phyloP scores from a whole-genome alignment of 768 basidiomycete species.

The Calocera viscosa region DNA sequence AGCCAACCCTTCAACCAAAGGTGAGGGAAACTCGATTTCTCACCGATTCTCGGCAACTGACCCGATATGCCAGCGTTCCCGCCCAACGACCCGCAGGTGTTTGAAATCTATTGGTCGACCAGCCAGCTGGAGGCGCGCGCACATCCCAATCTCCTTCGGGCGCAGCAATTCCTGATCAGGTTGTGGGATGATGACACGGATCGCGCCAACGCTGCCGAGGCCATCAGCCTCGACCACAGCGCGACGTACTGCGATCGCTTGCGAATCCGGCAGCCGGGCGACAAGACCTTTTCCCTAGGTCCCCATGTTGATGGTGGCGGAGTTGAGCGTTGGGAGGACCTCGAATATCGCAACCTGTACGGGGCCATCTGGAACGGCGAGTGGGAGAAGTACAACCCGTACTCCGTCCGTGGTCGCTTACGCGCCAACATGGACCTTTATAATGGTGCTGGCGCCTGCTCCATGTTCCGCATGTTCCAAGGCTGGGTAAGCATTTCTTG shows the following conservation, averaged over 20 bases:
- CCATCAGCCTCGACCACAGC: constrained; percentile 42
- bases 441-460: constrained; percentile 17
- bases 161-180: constrained; percentile 44
- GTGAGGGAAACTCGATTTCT: background rate
- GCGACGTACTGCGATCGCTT: constrained; percentile 69
- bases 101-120: constrained; percentile 58
- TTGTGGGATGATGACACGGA: constrained; percentile 39
- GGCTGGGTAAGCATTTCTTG: constrained; percentile 15
- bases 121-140: constrained; percentile 55
- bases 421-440: constrained; percentile 11
- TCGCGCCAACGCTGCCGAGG: constrained; percentile 30
- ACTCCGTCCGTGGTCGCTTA: constrained; percentile 8
- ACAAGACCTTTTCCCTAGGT: constrained; percentile 51
- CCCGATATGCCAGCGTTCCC: constrained; percentile 43
- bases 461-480: constrained; percentile 27
- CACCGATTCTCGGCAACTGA: background rate
- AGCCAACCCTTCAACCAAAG: constrained; percentile 21
- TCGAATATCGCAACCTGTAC: background rate
- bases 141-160: constrained; percentile 44
- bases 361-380: background rate
- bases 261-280: constrained; percentile 60
- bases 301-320: constrained; percentile 32
- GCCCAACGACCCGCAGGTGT: constrained; percentile 53
- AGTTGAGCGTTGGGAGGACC: background rate
- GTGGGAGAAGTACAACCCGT: constrained; percentile 9